Conservation (phyloP, 192 early-diverging fungal species). For the Cladochytrium replicatum region DNA sequence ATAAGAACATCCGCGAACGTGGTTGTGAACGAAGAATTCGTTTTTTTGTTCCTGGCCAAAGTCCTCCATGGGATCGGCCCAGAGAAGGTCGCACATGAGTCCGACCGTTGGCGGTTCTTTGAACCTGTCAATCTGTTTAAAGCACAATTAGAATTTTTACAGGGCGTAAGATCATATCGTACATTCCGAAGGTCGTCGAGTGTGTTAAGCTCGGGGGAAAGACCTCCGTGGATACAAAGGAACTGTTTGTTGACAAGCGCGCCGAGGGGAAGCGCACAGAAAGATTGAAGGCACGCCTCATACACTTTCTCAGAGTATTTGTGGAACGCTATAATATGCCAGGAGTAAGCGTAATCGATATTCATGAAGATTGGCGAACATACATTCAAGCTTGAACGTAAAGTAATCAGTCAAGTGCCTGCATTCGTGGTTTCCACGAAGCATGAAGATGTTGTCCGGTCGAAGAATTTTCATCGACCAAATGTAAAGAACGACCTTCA, state of each 20-base stretch:
- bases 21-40: constrained; percentile 19
- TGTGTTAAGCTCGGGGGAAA: constrained; percentile 20
- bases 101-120: constrained; percentile 22
- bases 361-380: too few species aligned
- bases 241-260: constrained; percentile 75
- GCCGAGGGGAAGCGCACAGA: constrained; percentile 64
- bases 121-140: constrained; percentile 16
- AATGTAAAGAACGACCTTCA: constrained; percentile 26
- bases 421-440: constrained; percentile 37
- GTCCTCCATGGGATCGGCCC: constrained; percentile 21
- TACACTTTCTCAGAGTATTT: constrained; percentile 22
- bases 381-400: constrained; percentile 31
- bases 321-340: too few species aligned
- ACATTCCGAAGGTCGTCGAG: constrained; percentile 16
- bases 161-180: not conserved
- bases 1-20: constrained; percentile 20
- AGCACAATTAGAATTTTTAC: constrained; percentile 1
- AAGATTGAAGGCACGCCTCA: constrained; percentile 33
- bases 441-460: constrained; percentile 24
- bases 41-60: constrained; percentile 2
- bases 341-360: too few species aligned
- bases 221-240: too few species aligned
- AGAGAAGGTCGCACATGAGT: constrained; percentile 21
- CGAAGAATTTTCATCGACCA: constrained; percentile 28
- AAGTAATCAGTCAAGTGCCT: constrained; percentile 29